Evolutionary conservation across 495 filamentous ascomycete species (phyloP).

Genomic region (Aspergillus steynii): DNA sequence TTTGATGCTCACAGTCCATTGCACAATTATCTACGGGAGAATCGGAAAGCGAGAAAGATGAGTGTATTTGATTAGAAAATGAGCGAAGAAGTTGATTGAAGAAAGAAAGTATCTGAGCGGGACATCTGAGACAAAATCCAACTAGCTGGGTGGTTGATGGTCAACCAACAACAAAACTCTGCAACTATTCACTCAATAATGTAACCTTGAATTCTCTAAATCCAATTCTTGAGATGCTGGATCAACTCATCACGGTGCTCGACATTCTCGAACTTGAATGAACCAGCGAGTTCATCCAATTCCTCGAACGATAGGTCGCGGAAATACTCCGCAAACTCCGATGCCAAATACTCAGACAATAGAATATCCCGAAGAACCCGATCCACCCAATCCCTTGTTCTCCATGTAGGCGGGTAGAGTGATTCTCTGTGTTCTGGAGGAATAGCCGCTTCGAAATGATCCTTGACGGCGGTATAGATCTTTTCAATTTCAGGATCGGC

Average conservation of each 20-base stretch:
- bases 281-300: slow-evolving; percentile 9
- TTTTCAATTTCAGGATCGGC: slow-evolving; percentile 21
- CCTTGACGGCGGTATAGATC: slow-evolving; percentile 2
- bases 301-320: not conserved
- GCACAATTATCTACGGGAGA: too few species aligned
- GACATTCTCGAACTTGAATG: slow-evolving; percentile 8
- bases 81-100: too few species aligned
- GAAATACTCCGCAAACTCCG: slow-evolving; percentile 13
- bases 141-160: too few species aligned
- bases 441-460: not conserved
- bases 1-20: too few species aligned
- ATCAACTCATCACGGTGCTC: slow-evolving; percentile 3
- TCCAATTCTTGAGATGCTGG: not conserved
- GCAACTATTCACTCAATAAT: too few species aligned
- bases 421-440: not conserved
- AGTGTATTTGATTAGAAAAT: too few species aligned
- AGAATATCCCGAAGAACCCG: slow-evolving; percentile 9
- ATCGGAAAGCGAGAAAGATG: too few species aligned
- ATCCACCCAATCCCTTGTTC: slow-evolving; percentile 6
- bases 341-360: slow-evolving; percentile 4
- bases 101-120: too few species aligned
- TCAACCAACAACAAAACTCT: too few species aligned
- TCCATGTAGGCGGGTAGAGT: slow-evolving; percentile 1
- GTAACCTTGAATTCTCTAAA: not conserved
- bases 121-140: too few species aligned